Evolutionary conservation across 129 eudicot species (phyloP).

Genomic region (Cynara cardunculus): DNA sequence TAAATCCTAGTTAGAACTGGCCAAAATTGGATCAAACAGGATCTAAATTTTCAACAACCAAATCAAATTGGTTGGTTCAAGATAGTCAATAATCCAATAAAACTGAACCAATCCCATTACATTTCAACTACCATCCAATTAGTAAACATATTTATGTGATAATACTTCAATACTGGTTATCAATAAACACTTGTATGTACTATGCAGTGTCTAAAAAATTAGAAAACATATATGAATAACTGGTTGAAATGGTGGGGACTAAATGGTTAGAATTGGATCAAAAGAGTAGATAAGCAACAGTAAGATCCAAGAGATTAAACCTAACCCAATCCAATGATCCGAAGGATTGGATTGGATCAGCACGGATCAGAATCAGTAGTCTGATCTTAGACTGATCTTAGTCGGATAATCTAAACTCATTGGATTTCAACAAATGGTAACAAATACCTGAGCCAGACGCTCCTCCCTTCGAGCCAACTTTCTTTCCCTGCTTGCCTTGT

Average conservation of each 20-base stretch:
- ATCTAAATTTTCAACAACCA: neutral
- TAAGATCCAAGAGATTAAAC: neutral
- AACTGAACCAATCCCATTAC: too few relatives aligned
- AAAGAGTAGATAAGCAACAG: neutral
- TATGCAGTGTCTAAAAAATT: neutral
- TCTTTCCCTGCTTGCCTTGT: constrained; percentile 63
- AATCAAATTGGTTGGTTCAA: neutral
- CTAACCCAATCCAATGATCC: neutral
- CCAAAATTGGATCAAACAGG: neutral
- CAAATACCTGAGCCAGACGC: constrained; percentile 52
- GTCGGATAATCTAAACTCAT: neutral
- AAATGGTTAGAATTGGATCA: neutral
- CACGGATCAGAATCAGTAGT: too few relatives aligned
- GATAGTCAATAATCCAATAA: neutral
- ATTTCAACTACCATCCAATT: too few relatives aligned
- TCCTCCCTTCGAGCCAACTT: constrained; percentile 63
- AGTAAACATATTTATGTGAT: too few relatives aligned
- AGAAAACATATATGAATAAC: too few relatives aligned
- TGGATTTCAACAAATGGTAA: neutral
- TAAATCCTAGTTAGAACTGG: neutral
- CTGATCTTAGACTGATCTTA: too few relatives aligned
- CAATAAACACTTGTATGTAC: neutral
- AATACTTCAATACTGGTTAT: neutral
- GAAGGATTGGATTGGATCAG: neutral
- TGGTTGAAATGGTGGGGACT: too few relatives aligned